phyloP scores from a whole-genome alignment of 1,139 yeast genomes.

The Eremothecium cymbalariae region DNA sequence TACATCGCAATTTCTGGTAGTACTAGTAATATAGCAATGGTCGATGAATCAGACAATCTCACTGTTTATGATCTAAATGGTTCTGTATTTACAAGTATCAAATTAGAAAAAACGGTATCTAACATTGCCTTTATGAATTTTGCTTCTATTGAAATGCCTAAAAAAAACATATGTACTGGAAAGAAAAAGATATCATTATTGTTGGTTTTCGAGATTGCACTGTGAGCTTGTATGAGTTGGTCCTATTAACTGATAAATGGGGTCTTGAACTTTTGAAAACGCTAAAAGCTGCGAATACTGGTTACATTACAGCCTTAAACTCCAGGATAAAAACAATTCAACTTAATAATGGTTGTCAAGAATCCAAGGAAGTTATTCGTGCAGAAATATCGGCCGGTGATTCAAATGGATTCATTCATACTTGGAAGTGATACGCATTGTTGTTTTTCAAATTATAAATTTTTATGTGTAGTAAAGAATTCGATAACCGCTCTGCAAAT shows the following conservation, averaged over 20 bases:
- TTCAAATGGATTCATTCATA: conserved; percentile 11
- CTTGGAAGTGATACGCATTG: conserved; percentile 18
- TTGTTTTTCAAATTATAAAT: conserved; percentile 2
- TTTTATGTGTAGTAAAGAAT: too few species aligned
- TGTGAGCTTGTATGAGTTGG: conserved; percentile 30
- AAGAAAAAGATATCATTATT: conserved; percentile 31
- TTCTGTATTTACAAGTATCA: conserved; percentile 30
- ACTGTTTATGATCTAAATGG: conserved; percentile 51
- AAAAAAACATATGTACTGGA: conserved; percentile 34
- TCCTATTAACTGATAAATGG: conserved; percentile 25
- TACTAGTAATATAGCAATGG: conserved; percentile 45
- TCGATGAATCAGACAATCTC: conserved; percentile 29
- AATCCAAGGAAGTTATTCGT: conserved; percentile 9
- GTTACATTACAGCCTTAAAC: conserved; percentile 17
- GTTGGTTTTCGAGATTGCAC: conserved; percentile 33
- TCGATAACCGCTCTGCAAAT: too few species aligned
- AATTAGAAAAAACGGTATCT: conserved; percentile 14
- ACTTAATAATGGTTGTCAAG: conserved; percentile 6
- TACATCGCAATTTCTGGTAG: conserved; percentile 45
- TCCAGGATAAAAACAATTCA: conserved; percentile 18
- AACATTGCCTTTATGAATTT: conserved; percentile 24
- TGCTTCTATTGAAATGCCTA: conserved; percentile 21
- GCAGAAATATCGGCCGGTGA: conserved; percentile 18
- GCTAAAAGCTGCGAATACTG: conserved; percentile 17
- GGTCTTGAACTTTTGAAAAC: conserved; percentile 15